Conservation (phyloP, 805 yeast genomes). For the Aciculoconidium aculeatum region DNA sequence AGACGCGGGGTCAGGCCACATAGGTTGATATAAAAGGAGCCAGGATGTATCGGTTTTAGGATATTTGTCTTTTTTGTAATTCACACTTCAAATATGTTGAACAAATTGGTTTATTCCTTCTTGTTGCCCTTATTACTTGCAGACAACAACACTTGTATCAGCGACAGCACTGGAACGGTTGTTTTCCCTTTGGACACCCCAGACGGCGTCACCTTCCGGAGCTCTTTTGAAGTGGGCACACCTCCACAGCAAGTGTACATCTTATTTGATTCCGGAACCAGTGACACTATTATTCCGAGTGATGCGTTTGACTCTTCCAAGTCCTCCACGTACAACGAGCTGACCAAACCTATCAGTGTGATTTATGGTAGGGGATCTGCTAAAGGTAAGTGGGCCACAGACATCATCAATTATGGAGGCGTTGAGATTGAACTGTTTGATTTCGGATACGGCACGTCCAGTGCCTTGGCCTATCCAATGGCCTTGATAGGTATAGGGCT, state of each 20-base stretch:
- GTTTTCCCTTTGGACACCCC: no score
- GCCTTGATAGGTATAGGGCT: slow-evolving; percentile 2
- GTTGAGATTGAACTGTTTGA: slow-evolving; percentile 1
- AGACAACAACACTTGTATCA: no score
- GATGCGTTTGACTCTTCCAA: not conserved
- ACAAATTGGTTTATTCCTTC: no score
- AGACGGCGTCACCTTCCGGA: no score
- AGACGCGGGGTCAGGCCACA: no score
- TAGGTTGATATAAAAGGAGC: no score
- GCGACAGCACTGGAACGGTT: no score
- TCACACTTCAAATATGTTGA: no score
- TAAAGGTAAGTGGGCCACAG: slow-evolving; percentile 3
- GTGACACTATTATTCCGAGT: slow-evolving; percentile 4
- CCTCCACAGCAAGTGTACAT: slow-evolving; percentile 7
- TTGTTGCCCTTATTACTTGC: no score
- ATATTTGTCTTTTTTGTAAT: no score
- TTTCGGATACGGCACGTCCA: not conserved
- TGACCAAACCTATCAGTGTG: slow-evolving; percentile 1
- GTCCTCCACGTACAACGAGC: not conserved
- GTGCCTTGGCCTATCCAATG: not conserved
- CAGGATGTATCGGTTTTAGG: no score
- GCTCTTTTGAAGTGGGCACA: slow-evolving; percentile 5
- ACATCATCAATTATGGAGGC: not conserved
- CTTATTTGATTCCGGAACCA: slow-evolving; percentile 8
- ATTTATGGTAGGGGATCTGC: slow-evolving; percentile 3